A percentile compares a stretch with the other conserved stretches of the same genome.
These are phyloP conservation scores for Pterocarpus macrocarpus DNA, from an alignment of 306 rosid species.

Conservation along the genomic window DNA sequence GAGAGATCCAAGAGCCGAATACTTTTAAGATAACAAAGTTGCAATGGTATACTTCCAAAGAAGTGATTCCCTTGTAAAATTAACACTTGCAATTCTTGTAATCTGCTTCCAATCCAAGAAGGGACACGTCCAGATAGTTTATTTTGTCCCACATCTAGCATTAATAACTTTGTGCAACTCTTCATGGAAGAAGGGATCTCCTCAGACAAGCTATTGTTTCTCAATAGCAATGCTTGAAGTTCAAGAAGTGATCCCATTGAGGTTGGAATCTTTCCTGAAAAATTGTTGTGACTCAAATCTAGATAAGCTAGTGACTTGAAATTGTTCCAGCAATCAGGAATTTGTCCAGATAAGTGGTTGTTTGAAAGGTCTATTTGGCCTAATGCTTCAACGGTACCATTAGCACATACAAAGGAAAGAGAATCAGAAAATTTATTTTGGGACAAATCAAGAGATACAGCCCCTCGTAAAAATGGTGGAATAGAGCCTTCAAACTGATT, in stretches of 20 bases:
- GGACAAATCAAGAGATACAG: not conserved
- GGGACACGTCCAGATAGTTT: slow-evolving; percentile 34
- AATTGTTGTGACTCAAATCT: slow-evolving; percentile 41
- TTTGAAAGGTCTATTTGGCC: slow-evolving; percentile 10
- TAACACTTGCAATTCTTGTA: slow-evolving; percentile 24
- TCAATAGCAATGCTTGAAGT: slow-evolving; percentile 25
- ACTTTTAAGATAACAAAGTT: slow-evolving; percentile 29
- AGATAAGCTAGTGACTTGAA: slow-evolving; percentile 35
- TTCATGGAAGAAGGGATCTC: slow-evolving; percentile 13
- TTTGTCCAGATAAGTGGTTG: not conserved
- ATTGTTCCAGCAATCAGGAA: slow-evolving; percentile 42
- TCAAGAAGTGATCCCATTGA: slow-evolving; percentile 19
- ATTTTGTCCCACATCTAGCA: slow-evolving; percentile 37
- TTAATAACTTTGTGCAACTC: slow-evolving; percentile 26
- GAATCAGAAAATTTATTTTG: slow-evolving; percentile 35
- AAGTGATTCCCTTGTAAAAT: slow-evolving; percentile 27
- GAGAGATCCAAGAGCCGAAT: slow-evolving; percentile 41
- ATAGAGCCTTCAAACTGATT: slow-evolving; percentile 45
- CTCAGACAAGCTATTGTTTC: slow-evolving; percentile 25
- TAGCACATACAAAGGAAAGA: slow-evolving; percentile 6
- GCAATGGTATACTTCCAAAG: slow-evolving; percentile 13
- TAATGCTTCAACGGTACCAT: not conserved
- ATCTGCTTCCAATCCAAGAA: slow-evolving; percentile 36
- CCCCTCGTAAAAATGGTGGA: slow-evolving; percentile 4
- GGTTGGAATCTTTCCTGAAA: slow-evolving; percentile 29